phyloP scores from a whole-genome alignment of 768 basidiomycete genomes.

The Boletus reticulatus region DNA sequence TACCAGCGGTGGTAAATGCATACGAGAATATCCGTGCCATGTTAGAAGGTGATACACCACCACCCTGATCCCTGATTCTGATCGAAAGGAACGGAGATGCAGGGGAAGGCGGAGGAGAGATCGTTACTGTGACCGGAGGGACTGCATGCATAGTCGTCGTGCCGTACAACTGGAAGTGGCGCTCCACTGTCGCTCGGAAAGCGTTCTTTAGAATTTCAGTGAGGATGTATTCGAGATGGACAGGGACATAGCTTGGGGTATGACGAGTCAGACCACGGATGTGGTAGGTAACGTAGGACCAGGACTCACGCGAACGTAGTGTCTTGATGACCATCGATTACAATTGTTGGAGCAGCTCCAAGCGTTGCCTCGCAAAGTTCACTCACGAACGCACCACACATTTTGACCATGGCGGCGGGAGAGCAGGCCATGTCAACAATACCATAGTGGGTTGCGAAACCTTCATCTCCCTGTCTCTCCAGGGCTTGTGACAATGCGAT shows the following conservation, averaged over 20 bases:
- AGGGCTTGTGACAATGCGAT: constrained; percentile 77
- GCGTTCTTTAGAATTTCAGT: constrained; percentile 92
- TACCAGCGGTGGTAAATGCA: constrained; percentile 84
- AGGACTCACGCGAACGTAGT: constrained; percentile 74
- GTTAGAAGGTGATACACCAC: constrained; percentile 73
- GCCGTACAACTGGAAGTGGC: constrained; percentile 48
- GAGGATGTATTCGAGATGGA: constrained; percentile 88
- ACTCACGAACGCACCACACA: constrained; percentile 80
- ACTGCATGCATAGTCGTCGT: constrained; percentile 36
- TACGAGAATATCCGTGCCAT: constrained; percentile 86
- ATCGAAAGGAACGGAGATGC: constrained; percentile 61
- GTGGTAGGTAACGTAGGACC: neutral
- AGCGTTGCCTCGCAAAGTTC: constrained; percentile 85
- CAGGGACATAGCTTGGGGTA: constrained; percentile 69
- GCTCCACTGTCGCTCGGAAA: constrained; percentile 86
- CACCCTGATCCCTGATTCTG: constrained; percentile 82
- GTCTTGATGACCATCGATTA: constrained; percentile 68
- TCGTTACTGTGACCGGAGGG: constrained; percentile 69
- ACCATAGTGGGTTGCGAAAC: constrained; percentile 51
- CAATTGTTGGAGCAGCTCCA: constrained; percentile 62
- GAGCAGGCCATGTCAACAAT: constrained; percentile 74
- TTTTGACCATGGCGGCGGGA: constrained; percentile 67
- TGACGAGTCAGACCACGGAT: constrained; percentile 9
- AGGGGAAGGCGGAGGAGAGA: constrained; percentile 51
- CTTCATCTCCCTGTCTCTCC: constrained; percentile 34